Base-by-base conservation (phyloP, 2,329 filamentous ascomycete genomes). In the Leptographium wingfieldii region DNA sequence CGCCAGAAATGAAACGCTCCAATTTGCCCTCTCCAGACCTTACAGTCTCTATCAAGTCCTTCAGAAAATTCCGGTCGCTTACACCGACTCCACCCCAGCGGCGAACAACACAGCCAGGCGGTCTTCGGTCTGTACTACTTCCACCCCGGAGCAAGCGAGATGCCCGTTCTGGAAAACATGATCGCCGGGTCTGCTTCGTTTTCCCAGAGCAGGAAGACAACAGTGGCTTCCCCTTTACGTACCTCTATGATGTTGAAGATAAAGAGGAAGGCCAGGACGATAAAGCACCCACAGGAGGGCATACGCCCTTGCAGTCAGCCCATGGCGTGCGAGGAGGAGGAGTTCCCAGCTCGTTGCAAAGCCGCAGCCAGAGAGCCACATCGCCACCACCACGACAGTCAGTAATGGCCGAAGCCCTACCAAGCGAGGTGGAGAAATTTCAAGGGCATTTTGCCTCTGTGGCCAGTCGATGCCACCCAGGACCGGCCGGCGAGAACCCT, bases 41-140 rank as follows among this genome's bases (percentile, higher is more conserved):
- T 16, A 74, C 74, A 5, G 71, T 80, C 35, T 76, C 75, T 0
- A 72, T 80, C 64, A 80, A 77, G 62, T 74, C 78, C 0, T 82
- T 82, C 65, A 73, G 77, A 1, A 74, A 75, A 1, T 82, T 82
- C 66, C 75, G 79, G 65, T 77, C 77, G 0, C 75, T 77, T 0
- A 79, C 78, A 0, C 76, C 79, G 1, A 71, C 74, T 49, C 70
- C 66, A 62, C 57, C 67, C 61, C 61, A 65, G 63, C 52, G 67
- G 65, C 5, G 62, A 3, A 25, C n/a, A 14, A 33, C 22, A 25
- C 60, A 58, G 35, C 2, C 48, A 1, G 49, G 53, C 0, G 58
- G 59, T 0, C 63, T 60, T 1, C 56, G 40, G 10, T 64, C 64
- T 22, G 59, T 56, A 1, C 62, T 66, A 2, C 33, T 33, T 7